Conservation (phyloP, 495 filamentous ascomycete genomes). For the Hypoxylon perforatum region DNA sequence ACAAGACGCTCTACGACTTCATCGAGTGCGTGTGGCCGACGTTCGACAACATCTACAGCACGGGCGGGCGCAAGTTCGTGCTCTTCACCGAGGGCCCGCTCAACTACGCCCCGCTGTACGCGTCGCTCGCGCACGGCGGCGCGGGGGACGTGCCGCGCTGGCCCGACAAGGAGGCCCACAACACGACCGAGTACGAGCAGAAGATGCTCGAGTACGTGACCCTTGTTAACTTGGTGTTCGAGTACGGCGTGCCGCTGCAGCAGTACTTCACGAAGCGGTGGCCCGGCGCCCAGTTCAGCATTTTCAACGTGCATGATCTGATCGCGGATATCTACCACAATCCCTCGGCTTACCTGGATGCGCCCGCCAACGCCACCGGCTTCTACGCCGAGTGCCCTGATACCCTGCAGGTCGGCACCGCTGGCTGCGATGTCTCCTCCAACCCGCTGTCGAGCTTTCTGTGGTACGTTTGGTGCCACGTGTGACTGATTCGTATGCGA, state of each 20-base stretch:
- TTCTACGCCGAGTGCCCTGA: constrained; percentile 63
- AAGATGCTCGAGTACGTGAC: constrained; percentile 73
- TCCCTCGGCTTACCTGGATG: constrained; percentile 68
- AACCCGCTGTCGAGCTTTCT: constrained; percentile 53
- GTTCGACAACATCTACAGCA: constrained; percentile 68
- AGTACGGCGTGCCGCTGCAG: constrained; percentile 70
- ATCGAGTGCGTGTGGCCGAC: constrained; percentile 71
- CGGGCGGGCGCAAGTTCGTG: constrained; percentile 75
- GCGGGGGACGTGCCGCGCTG: constrained; percentile 65
- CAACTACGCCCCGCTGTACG: constrained; percentile 70
- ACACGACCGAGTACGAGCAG: constrained; percentile 64
- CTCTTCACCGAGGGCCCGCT: constrained; percentile 73
- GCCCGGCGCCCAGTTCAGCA: constrained; percentile 68
- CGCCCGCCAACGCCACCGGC: constrained; percentile 71
- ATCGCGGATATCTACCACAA: constrained; percentile 71
- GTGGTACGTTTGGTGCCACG: constrained; percentile 46
- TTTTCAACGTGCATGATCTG: constrained; percentile 73
- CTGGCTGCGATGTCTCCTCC: constrained; percentile 45
- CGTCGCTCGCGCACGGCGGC: constrained; percentile 61
- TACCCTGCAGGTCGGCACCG: constrained; percentile 43
- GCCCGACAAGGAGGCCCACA: constrained; percentile 63
- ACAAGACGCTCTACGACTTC: constrained; percentile 69
- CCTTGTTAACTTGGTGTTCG: constrained; percentile 69
- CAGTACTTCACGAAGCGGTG: constrained; percentile 62
- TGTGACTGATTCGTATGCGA: constrained; percentile 44